Conservation (phyloP, 116 monocot species). For the Papilionanthe hybrid region DNA sequence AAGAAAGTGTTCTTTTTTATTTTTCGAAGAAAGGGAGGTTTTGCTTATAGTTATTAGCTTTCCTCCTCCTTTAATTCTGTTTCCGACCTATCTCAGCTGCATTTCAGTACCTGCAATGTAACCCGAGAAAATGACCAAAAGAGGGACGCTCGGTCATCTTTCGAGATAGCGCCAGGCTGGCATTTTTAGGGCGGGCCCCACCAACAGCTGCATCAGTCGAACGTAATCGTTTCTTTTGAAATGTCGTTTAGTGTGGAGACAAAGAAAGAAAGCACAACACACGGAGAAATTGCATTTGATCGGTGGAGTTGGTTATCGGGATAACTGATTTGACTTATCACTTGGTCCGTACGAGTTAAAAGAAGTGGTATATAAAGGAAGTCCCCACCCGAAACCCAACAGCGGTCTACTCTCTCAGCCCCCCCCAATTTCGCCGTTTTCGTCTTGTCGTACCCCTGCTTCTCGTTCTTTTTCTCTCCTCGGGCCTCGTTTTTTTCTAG, state of each 20-base stretch:
- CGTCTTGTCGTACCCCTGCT: not conserved
- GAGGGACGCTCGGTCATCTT: not conserved
- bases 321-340: not conserved
- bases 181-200: not conserved
- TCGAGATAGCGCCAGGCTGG: not conserved
- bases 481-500: not conserved
- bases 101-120: too few species aligned
- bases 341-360: not conserved
- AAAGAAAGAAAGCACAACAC: slow-evolving; percentile 2
- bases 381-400: slow-evolving; percentile 7
- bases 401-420: slow-evolving; percentile 2
- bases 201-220: not conserved
- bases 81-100: too few species aligned
- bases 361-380: not conserved
- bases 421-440: not conserved
- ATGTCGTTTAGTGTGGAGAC: slow-evolving; percentile 4
- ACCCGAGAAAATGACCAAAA: not conserved
- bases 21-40: too few species aligned
- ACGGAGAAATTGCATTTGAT: not conserved
- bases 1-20: too few species aligned
- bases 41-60: too few species aligned
- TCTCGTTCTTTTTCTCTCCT: not conserved
- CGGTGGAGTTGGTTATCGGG: too few species aligned
- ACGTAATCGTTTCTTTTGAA: not conserved
- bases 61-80: too few species aligned